phyloP scores from a whole-genome alignment of 331 rosid species.

The Phaseolus coccineus region DNA sequence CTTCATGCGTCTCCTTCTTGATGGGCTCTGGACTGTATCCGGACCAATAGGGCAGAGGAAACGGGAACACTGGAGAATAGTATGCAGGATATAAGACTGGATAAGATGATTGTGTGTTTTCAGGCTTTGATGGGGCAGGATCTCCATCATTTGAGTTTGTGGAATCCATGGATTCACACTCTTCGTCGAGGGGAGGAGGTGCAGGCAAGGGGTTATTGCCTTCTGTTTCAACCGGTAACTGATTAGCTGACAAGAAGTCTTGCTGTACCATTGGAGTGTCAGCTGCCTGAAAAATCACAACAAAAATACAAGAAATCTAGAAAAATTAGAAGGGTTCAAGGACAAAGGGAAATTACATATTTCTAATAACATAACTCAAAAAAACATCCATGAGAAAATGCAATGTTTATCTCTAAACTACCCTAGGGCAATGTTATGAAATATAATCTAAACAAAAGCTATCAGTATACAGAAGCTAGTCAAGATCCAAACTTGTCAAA shows the following conservation, averaged over 20 bases:
- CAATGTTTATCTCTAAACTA: conserved; percentile 23
- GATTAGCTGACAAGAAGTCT: conserved; percentile 68
- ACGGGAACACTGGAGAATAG: conserved; percentile 74
- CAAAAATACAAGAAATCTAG: conserved; percentile 1
- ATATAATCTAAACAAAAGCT: conserved; percentile 15
- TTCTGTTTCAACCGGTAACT: conserved; percentile 62
- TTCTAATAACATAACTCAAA: conserved; percentile 5
- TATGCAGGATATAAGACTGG: conserved; percentile 84
- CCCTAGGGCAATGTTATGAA: background rate
- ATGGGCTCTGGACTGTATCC: conserved; percentile 63
- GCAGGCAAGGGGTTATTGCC: conserved; percentile 72
- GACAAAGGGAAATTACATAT: background rate
- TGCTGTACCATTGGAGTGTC: conserved; percentile 69
- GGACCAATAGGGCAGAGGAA: conserved; percentile 80
- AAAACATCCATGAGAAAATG: conserved; percentile 17
- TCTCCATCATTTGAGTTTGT: conserved; percentile 92
- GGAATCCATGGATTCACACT: conserved; percentile 96
- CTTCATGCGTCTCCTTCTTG: conserved; percentile 67
- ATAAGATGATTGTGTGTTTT: conserved; percentile 56
- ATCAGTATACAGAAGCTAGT: background rate
- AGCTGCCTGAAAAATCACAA: conserved; percentile 60
- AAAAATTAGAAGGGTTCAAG: conserved; percentile 11
- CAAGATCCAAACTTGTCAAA: conserved; percentile 26
- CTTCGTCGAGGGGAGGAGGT: conserved; percentile 86
- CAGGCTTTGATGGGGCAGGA: conserved; percentile 57